Evolutionary conservation across 1,284 basidiomycete genomes (phyloP), one percentile per base, ranked within the genome.

Genomic region (Gomphus bonarii): DNA sequence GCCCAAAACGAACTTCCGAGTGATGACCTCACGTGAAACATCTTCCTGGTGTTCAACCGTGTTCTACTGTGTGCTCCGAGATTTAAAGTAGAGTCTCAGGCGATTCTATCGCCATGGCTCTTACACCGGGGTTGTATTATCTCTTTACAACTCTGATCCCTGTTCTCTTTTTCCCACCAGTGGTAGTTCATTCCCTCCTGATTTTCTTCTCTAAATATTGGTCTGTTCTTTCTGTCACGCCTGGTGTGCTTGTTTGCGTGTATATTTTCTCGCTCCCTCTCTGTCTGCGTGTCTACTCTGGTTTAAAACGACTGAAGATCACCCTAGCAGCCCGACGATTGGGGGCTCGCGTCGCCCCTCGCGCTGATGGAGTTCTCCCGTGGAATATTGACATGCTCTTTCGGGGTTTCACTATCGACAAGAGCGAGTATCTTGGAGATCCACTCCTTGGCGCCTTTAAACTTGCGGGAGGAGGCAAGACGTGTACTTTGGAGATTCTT

Each of bases 361-460:
- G 74, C 28, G 78, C 85, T n/a, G 68, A 75, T 20, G 85, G 85
- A 6, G 79, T 76, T 69, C 85, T 82, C 81, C 84, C 83, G 4
- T 85, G 85, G 18, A 87, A 87, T 65, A 70, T 87, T 60, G 85
- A 88, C 65, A 66, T 88, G 40, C 71, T 86, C 56, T 65, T 84
- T 43, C 72, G 70, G 59, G 75, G 84, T 70, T 72, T 77, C 63
- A 71, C 71, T 25, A 75, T 77, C 1, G 77, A 79, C 66, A 75
- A 77, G 62, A 77, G 73, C 28, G 76, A 73, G 59, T 86, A 87
- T 64, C 70, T 83, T 9, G 73, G 78, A 12, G 50, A 51, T 22
- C 50, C 30, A 11, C 8, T 35, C 8, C 33, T 51, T 14, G 33
- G 20, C 2, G 43, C 43, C 20, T 44, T 44, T 12, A 8, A 22